A percentile compares a stretch with the other conserved stretches of the same genome.
phyloP scores from a whole-genome alignment of 352 stramenopile species.

The Pythium phragmitis region DNA sequence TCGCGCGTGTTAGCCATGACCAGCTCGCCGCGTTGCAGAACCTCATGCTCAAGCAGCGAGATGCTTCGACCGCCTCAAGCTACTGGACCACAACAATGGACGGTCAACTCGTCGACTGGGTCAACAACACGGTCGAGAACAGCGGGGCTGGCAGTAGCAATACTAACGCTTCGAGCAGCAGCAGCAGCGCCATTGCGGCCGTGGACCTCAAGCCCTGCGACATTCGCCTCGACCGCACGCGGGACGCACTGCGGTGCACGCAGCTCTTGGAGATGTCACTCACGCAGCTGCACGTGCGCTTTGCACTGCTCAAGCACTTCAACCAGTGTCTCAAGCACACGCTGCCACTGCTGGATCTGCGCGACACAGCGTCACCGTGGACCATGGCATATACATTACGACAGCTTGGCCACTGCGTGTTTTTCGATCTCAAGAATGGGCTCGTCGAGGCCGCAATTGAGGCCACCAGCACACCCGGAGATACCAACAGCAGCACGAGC shows the following conservation, averaged over 20 bases:
- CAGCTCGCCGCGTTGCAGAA: slow-evolving; percentile 41
- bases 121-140: slow-evolving; percentile 77
- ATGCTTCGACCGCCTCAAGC: background rate
- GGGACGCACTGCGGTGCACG: slow-evolving; percentile 75
- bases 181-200: slow-evolving; percentile 29
- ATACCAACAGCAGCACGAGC: slow-evolving; percentile 55
- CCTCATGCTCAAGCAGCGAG: slow-evolving; percentile 12
- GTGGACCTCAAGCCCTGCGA: slow-evolving; percentile 70
- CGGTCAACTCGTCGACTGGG: slow-evolving; percentile 83
- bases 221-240: slow-evolving; percentile 63
- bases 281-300: slow-evolving; percentile 69
- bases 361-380: slow-evolving; percentile 68
- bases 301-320: slow-evolving; percentile 80
- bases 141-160: background rate
- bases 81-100: slow-evolving; percentile 75
- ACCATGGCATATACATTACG: slow-evolving; percentile 72
- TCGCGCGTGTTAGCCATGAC: slow-evolving; percentile 40
- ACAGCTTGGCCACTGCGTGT: slow-evolving; percentile 80
- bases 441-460: slow-evolving; percentile 83
- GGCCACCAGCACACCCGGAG: slow-evolving; percentile 54
- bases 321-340: slow-evolving; percentile 71
- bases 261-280: slow-evolving; percentile 54
- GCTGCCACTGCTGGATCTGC: slow-evolving; percentile 73
- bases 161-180: background rate
- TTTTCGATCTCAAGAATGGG: slow-evolving; percentile 83